Evolutionary conservation across 495 filamentous ascomycete species (phyloP).

Genomic region (Neurospora tetrasperma): DNA sequence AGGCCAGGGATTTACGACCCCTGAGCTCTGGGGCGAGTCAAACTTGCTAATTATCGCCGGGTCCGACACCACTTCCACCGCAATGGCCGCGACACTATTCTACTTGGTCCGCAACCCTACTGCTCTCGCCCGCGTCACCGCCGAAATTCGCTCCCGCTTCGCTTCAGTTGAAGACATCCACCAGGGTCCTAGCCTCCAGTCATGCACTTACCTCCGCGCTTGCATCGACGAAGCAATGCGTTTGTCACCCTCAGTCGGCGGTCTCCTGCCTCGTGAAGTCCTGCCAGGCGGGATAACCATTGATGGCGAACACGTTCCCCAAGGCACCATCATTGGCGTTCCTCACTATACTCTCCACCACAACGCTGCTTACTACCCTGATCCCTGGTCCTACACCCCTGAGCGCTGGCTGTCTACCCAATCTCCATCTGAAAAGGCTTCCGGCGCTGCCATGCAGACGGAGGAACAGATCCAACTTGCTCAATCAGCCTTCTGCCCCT

Average conservation of each 20-base stretch:
- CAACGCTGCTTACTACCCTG: slow-evolving; percentile 41
- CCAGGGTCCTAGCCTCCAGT: slow-evolving; percentile 40
- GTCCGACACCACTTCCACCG: slow-evolving; percentile 53
- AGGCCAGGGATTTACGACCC: slow-evolving; percentile 51
- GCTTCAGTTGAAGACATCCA: slow-evolving; percentile 41
- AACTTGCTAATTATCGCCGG: slow-evolving; percentile 55
- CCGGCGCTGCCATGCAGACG: background rate
- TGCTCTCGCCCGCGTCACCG: slow-evolving; percentile 37
- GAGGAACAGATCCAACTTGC: slow-evolving; percentile 26
- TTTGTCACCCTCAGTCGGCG: slow-evolving; percentile 54
- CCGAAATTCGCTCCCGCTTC: slow-evolving; percentile 43
- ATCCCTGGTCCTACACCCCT: slow-evolving; percentile 41
- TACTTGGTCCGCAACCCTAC: slow-evolving; percentile 50
- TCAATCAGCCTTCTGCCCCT: slow-evolving; percentile 47
- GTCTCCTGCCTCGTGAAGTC: slow-evolving; percentile 51
- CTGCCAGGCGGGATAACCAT: slow-evolving; percentile 49
- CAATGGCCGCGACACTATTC: slow-evolving; percentile 56
- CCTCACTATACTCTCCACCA: slow-evolving; percentile 48
- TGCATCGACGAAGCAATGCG: slow-evolving; percentile 68
- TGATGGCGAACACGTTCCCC: slow-evolving; percentile 43
- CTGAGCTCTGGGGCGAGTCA: slow-evolving; percentile 62
- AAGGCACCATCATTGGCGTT: slow-evolving; percentile 42
- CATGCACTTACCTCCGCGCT: slow-evolving; percentile 46
- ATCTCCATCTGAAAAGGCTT: slow-evolving; percentile 7
- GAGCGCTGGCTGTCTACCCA: slow-evolving; percentile 42